These are phyloP conservation scores for Zopfia rhizophila DNA, from an alignment of 2,329 filamentous ascomycete species.

Conservation along the genomic window DNA sequence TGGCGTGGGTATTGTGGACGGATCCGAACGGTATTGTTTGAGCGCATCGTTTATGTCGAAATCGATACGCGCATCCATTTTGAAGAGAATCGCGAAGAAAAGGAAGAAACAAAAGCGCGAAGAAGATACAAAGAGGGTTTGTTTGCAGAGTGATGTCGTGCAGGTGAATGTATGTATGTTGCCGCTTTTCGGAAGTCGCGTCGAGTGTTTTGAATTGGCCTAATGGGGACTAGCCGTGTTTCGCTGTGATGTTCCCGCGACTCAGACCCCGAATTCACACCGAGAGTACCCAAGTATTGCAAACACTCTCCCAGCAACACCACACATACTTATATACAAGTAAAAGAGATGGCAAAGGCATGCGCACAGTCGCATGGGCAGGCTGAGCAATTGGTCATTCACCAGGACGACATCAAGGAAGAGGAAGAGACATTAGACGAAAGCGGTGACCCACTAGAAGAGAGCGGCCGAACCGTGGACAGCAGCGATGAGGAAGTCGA, in stretches of 20 bases:
- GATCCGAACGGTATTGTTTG: slow-evolving; percentile 96
- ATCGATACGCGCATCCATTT: slow-evolving; percentile 72
- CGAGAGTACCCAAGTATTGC: slow-evolving; percentile 10
- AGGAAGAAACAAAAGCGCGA: slow-evolving; percentile 16
- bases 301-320: slow-evolving; percentile 6
- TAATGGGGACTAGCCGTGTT: slow-evolving; percentile 22
- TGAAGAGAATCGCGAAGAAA: slow-evolving; percentile 52
- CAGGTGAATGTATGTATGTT: slow-evolving; percentile 25
- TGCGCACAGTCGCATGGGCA: slow-evolving; percentile 37
- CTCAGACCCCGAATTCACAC: slow-evolving; percentile 13
- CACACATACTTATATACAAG: background rate
- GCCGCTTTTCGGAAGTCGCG: slow-evolving; percentile 20
- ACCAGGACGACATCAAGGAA: slow-evolving; percentile 42
- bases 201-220: slow-evolving; percentile 34
- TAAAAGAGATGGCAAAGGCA: slow-evolving; percentile 43
- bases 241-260: slow-evolving; percentile 11
- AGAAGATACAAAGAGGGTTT: slow-evolving; percentile 21
- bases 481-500: slow-evolving; percentile 67
- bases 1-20: slow-evolving; percentile 80
- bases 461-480: slow-evolving; percentile 60
- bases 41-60: slow-evolving; percentile 98
- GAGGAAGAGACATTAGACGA: slow-evolving; percentile 58
- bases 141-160: slow-evolving; percentile 17
- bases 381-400: slow-evolving; percentile 38
- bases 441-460: slow-evolving; percentile 60